Percentiles rank a stretch among this genome's conserved stretches.
Evolutionary conservation across 176 grass and related monocot species (phyloP).

Genomic region (Cenchrus purpureus): DNA sequence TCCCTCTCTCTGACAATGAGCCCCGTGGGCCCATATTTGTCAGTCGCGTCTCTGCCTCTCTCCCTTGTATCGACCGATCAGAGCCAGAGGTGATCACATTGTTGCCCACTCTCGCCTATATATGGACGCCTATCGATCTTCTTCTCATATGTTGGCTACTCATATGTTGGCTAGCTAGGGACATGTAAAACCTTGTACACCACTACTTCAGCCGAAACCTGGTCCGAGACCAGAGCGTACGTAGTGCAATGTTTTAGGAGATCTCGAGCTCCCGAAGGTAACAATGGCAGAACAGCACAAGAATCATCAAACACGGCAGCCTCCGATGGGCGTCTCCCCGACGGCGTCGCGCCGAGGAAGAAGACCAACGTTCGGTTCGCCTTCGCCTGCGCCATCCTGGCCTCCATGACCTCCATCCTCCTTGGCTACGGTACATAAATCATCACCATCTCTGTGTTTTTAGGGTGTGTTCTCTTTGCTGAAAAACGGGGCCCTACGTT

Average conservation of each 20-base stretch:
- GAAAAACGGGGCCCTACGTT: neutral
- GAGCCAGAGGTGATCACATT: neutral
- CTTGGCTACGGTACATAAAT: constrained; percentile 20
- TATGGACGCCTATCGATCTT: neutral
- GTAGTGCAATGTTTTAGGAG: neutral
- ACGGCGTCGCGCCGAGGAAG: neutral
- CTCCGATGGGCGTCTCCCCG: neutral
- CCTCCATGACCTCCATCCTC: constrained; percentile 38
- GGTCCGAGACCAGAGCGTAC: neutral
- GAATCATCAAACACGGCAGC: neutral
- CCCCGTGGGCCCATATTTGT: neutral
- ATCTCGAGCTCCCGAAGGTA: neutral
- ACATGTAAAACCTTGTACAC: constrained; percentile 10
- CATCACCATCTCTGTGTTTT: neutral
- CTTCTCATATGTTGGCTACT: neutral
- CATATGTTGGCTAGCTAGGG: neutral
- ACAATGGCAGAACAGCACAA: constrained; percentile 27
- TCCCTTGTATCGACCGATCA: neutral
- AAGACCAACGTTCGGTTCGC: constrained; percentile 15
- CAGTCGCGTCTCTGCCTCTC: neutral
- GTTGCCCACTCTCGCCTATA: constrained; percentile 9
- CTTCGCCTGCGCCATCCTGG: constrained; percentile 30
- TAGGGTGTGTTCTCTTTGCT: too few species aligned
- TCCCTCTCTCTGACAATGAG: neutral
- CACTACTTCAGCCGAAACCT: neutral